Base-by-base conservation (phyloP, 192 early-diverging fungal species). In the Podila epicladia region DNA sequence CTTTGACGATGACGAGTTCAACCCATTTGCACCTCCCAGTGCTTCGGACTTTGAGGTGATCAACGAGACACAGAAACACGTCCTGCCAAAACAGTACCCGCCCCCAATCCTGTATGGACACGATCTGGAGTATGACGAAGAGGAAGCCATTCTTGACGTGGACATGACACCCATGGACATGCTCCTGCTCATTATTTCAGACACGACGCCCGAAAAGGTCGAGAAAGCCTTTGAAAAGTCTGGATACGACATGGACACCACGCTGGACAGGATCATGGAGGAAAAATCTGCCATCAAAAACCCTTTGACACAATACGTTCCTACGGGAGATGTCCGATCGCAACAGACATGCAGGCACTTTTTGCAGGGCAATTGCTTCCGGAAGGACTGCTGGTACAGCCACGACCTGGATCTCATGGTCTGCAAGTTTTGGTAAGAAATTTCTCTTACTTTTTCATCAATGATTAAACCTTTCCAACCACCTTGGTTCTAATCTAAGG, bases 361-460 rank as follows among this genome's bases (percentile, higher is more conserved):
- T 61, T 72, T 89, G 55, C 86, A 83, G 57, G 88, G 86, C 9
- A 85, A 86, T 48, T 89, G 88, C 49, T 86, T 85, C 69, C 72
- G 88, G 3, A 85, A 85, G 60, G 88, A 89, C 69, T 89, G 88
- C 48, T 86, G 86, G 85, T 89, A 83, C 71, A 83, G 83, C 35
- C 88, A 89, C 70, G 88, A 89, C 62, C 49, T 87, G 48, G 82
- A 87, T 33, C 72, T 74, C 17, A 86, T 82, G 68, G 73, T 86
- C n/a, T 89, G 88, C 64, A 89, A 89, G 67, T 89, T 87, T 58
- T 89, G 88, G 88, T 89, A 84, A 83, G 82, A 12, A 53, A 11
- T 0, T 1, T 20, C 32, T 51, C 29, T 41, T 62, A 7, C 33
- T 28, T 48, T 37, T 50, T 74, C 49, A 53, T 37, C 5, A 11